Conservation (phyloP, 75 land plant species). For the Gnetum montanum region DNA sequence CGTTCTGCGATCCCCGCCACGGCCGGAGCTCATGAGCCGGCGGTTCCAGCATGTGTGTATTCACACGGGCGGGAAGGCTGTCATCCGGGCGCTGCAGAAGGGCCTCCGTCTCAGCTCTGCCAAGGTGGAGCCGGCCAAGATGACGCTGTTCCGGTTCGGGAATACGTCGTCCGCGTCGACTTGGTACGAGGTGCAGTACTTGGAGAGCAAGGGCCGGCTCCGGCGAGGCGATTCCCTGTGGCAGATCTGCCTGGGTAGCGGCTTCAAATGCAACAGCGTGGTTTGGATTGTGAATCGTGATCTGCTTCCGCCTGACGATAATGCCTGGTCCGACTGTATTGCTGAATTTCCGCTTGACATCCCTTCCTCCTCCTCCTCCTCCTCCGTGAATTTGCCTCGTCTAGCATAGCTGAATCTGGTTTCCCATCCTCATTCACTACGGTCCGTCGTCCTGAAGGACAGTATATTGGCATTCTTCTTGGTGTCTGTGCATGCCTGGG, state of each 20-base stretch:
- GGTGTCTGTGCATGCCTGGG: no score
- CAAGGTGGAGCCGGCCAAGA: conserved; percentile 18
- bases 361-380: conserved; percentile 1
- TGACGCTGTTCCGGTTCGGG: conserved; percentile 51
- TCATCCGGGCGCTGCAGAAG: conserved; percentile 15
- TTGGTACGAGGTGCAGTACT: conserved; percentile 73
- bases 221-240: conserved; percentile 45
- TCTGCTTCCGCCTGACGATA: conserved; percentile 11
- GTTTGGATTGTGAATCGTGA: conserved; percentile 55
- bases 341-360: conserved; percentile 33
- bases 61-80: conserved; percentile 26
- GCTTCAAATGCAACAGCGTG: conserved; percentile 58
- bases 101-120: conserved; percentile 2
- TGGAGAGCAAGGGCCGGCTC: conserved; percentile 50
- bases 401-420: no score
- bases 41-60: conserved; percentile 25
- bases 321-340: conserved; percentile 51
- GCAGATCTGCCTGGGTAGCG: conserved; percentile 63
- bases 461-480: no score
- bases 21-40: conserved; percentile 7
- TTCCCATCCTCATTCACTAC: no score
- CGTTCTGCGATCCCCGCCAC: neutral
- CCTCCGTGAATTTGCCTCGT: no score
- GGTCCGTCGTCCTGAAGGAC: no score
- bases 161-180: conserved; percentile 74